Evolutionary conservation across 768 basidiomycete species (phyloP).

Genomic region (Lepiota brunneoincarnata): DNA sequence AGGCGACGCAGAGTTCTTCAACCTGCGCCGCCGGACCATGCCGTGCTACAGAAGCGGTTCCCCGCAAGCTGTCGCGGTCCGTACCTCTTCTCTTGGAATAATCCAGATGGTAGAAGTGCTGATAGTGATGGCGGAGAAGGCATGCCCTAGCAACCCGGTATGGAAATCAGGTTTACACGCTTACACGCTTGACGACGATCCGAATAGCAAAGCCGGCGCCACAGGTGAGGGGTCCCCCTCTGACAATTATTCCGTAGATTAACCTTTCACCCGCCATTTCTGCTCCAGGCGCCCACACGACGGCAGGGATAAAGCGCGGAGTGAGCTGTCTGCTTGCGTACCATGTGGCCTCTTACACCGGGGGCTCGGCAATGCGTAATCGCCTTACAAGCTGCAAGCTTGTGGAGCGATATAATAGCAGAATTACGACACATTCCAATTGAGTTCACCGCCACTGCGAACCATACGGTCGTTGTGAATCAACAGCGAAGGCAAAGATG

Average conservation of each 20-base stretch:
- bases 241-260: constrained; percentile 3
- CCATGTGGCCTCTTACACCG: neutral
- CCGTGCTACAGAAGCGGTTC: neutral
- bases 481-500: too few relatives aligned
- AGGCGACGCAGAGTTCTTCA: neutral
- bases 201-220: neutral
- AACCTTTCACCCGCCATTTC: neutral
- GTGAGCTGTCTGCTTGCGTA: neutral
- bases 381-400: neutral
- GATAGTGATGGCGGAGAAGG: neutral
- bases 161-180: constrained; percentile 10
- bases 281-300: neutral
- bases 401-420: too few relatives aligned
- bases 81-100: neutral
- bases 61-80: constrained; percentile 6
- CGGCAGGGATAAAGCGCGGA: constrained; percentile 5
- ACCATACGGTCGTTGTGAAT: too few relatives aligned
- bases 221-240: neutral
- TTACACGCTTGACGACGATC: constrained; percentile 3
- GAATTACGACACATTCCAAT: too few relatives aligned
- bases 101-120: neutral
- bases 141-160: neutral
- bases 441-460: too few relatives aligned
- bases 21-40: neutral
- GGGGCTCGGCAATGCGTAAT: neutral